These are phyloP conservation scores for Pseudohyphozyma bogoriensis DNA, from an alignment of 768 basidiomycete genomes.

Conservation along the genomic window DNA sequence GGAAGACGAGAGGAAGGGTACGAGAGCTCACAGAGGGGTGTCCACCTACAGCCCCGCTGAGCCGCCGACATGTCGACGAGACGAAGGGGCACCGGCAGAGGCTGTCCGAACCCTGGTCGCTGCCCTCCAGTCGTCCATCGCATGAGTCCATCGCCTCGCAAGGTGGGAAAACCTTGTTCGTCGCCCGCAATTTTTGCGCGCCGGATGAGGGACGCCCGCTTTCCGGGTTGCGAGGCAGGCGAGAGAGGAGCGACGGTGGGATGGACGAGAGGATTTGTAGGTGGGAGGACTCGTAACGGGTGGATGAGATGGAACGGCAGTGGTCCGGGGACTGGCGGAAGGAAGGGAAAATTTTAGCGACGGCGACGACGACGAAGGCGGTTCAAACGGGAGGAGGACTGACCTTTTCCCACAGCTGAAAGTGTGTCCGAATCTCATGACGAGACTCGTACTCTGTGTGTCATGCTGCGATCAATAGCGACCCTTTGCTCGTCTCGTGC, in stretches of 20 bases:
- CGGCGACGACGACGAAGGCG: not conserved
- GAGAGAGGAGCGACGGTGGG: not conserved
- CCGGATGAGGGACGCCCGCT: not conserved
- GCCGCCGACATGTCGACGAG: not conserved
- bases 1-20: not conserved
- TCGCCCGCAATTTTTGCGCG: not conserved
- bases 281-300: not conserved
- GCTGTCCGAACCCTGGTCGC: not conserved
- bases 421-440: too few relatives aligned
- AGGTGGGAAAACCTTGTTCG: not conserved
- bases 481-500: not conserved
- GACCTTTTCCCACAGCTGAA: conserved; percentile 4
- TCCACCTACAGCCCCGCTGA: not conserved
- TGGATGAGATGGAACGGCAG: not conserved
- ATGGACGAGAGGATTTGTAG: not conserved
- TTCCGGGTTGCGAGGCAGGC: not conserved
- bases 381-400: not conserved
- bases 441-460: not conserved
- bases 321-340: not conserved
- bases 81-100: not conserved
- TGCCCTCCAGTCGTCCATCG: not conserved
- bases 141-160: not conserved
- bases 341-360: not conserved
- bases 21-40: not conserved
- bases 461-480: conserved; percentile 1